Evolutionary conservation across 805 yeast genomes (phyloP).

Genomic region (Yamadazyma ubonensis): DNA sequence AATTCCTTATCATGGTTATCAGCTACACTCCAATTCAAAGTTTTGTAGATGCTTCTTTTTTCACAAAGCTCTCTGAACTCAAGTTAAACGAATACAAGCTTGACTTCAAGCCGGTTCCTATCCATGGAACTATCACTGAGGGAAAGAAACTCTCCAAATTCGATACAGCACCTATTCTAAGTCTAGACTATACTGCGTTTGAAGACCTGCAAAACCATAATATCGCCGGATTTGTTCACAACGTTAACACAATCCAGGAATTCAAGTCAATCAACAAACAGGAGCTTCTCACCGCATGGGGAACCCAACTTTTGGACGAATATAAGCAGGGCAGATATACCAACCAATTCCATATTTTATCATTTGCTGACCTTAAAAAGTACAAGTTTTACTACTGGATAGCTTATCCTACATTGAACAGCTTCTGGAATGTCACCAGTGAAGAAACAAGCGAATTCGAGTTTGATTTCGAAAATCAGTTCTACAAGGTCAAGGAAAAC

Average conservation of each 20-base stretch:
- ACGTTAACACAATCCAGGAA: constrained; percentile 83
- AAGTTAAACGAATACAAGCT: constrained; percentile 75
- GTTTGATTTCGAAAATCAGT: constrained; percentile 6
- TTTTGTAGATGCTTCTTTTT: constrained; percentile 84
- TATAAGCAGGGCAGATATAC: constrained; percentile 39
- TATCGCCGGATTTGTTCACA: constrained; percentile 41
- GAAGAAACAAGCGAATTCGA: not conserved
- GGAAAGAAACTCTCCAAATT: constrained; percentile 35
- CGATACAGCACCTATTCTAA: constrained; percentile 34
- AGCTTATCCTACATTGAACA: constrained; percentile 62
- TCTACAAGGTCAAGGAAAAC: constrained; percentile 3
- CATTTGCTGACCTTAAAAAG: constrained; percentile 87
- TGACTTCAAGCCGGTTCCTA: constrained; percentile 43
- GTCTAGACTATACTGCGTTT: constrained; percentile 33
- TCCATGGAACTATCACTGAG: constrained; percentile 45
- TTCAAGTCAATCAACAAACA: constrained; percentile 71
- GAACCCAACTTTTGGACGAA: constrained; percentile 20
- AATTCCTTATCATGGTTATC: not conserved
- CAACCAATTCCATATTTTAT: constrained; percentile 38
- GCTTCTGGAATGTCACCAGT: constrained; percentile 6
- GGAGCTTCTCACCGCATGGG: constrained; percentile 47
- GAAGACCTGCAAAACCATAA: constrained; percentile 16
- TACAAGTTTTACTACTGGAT: constrained; percentile 90
- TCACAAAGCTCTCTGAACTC: constrained; percentile 66
- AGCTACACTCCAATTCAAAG: constrained; percentile 56